phyloP scores from a whole-genome alignment of 768 basidiomycete genomes.

The Tricholoma matsutake region DNA sequence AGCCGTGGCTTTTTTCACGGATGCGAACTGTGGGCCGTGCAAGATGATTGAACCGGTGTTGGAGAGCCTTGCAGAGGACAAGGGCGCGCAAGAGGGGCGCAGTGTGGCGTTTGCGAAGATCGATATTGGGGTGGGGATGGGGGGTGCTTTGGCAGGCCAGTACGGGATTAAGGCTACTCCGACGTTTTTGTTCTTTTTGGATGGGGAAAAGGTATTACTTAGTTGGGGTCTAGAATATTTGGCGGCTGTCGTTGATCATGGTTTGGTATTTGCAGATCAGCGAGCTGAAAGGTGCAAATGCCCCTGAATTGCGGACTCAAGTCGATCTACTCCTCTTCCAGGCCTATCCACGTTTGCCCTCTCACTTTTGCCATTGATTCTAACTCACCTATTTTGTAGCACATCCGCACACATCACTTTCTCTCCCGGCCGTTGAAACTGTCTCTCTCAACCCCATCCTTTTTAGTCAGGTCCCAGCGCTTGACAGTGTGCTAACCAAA shows the following conservation, averaged over 20 bases:
- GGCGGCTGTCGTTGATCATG: not conserved
- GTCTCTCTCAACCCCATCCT: conserved; percentile 74
- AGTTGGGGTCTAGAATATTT: not conserved
- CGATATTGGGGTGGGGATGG: conserved; percentile 72
- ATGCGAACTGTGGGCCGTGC: conserved; percentile 74
- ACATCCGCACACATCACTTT: conserved; percentile 66
- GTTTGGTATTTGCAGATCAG: conserved; percentile 40
- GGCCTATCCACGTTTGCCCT: conserved; percentile 75
- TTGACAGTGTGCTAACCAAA: conserved; percentile 63
- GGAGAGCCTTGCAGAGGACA: conserved; percentile 69
- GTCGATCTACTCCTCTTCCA: conserved; percentile 71
- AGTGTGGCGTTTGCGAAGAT: conserved; percentile 81
- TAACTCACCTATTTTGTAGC: conserved; percentile 38
- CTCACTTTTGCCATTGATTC: not conserved
- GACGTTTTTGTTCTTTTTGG: conserved; percentile 85
- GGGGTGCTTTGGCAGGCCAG: conserved; percentile 53
- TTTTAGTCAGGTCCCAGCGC: conserved; percentile 65
- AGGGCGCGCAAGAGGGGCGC: conserved; percentile 35
- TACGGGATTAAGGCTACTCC: conserved; percentile 77
- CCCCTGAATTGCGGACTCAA: conserved; percentile 65
- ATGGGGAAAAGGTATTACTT: conserved; percentile 60
- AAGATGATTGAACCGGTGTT: conserved; percentile 81
- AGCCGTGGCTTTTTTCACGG: conserved; percentile 81
- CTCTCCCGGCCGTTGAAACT: conserved; percentile 57
- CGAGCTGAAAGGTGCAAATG: conserved; percentile 72